These are phyloP conservation scores for Lathyrus oleraceus DNA, from an alignment of 306 rosid genomes.

Conservation along the genomic window DNA sequence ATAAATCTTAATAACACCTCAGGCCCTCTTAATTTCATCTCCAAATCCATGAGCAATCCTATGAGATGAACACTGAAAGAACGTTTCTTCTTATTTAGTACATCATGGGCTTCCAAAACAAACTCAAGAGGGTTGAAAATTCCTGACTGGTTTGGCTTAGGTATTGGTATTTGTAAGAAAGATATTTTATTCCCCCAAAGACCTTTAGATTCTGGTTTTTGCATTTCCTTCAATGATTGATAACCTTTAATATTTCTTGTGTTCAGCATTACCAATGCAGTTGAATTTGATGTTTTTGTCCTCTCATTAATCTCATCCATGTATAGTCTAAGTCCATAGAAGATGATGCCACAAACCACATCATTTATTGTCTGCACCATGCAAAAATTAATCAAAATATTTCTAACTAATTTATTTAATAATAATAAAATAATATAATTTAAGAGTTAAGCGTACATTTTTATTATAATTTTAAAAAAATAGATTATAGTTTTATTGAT, in stretches of 20 bases:
- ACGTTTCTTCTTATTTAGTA: conserved; percentile 40
- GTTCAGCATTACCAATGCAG: conserved; percentile 41
- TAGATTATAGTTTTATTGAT: too few relatives aligned
- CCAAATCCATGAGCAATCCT: conserved; percentile 32
- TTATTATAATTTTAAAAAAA: too few relatives aligned
- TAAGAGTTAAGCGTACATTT: too few relatives aligned
- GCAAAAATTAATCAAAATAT: too few relatives aligned
- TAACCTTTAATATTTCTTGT: conserved; percentile 52
- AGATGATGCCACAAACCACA: conserved; percentile 22
- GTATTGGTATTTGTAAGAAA: conserved; percentile 49
- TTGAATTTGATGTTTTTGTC: conserved; percentile 2
- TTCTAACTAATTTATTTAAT: too few relatives aligned
- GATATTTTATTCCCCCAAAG: conserved; percentile 61
- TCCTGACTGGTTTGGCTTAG: conserved; percentile 29
- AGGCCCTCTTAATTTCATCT: conserved; percentile 52
- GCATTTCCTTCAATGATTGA: conserved; percentile 51
- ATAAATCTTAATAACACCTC: conserved; percentile 41
- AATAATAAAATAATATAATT: too few relatives aligned
- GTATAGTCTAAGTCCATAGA: conserved; percentile 31
- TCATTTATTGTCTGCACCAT: conserved; percentile 29
- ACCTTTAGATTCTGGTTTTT: conserved; percentile 31
- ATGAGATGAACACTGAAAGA: conserved; percentile 45
- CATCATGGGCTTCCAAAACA: conserved; percentile 38
- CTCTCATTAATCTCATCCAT: conserved; percentile 20
- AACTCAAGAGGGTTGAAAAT: conserved; percentile 49